phyloP scores from a whole-genome alignment of 352 stramenopile genomes.

The Globisporangium orthogonon region DNA sequence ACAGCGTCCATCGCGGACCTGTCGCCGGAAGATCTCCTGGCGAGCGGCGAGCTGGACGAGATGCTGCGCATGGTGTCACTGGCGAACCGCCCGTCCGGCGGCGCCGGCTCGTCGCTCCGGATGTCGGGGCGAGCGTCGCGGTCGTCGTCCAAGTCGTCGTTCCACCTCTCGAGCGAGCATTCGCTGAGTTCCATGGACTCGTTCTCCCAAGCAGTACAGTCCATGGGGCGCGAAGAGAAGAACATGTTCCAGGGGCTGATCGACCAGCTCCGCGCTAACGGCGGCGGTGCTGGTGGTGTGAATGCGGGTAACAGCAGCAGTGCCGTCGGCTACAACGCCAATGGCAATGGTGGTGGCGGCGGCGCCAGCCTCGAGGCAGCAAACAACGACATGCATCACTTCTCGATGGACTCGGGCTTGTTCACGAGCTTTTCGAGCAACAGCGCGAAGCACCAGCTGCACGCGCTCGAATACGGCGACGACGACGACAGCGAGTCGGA shows the following conservation, averaged over 20 bases:
- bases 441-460: constrained; percentile 31
- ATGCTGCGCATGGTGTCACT: constrained; percentile 71
- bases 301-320: constrained; percentile 6
- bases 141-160: constrained; percentile 12
- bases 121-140: constrained; percentile 47
- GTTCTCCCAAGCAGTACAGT: constrained; percentile 47
- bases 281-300: constrained; percentile 5
- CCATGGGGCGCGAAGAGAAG: constrained; percentile 47
- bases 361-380: too few relatives aligned
- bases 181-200: constrained; percentile 27
- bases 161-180: constrained; percentile 7
- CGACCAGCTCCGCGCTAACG: constrained; percentile 23
- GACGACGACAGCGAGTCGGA: constrained; percentile 24
- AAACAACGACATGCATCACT: constrained; percentile 8
- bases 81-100: constrained; percentile 25
- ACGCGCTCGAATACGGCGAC: constrained; percentile 27
- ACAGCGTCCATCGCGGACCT: constrained; percentile 57
- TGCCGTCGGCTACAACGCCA: background rate
- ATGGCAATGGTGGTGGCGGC: too few relatives aligned
- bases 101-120: constrained; percentile 27
- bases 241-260: constrained; percentile 67
- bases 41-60: constrained; percentile 74
- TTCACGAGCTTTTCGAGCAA: constrained; percentile 29
- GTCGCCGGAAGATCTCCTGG: constrained; percentile 68
- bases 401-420: constrained; percentile 34